Percentiles rank a stretch among this genome's conserved stretches.
Conservation (phyloP, 2,329 filamentous ascomycete species). For the Basipetospora chlamydospora region DNA sequence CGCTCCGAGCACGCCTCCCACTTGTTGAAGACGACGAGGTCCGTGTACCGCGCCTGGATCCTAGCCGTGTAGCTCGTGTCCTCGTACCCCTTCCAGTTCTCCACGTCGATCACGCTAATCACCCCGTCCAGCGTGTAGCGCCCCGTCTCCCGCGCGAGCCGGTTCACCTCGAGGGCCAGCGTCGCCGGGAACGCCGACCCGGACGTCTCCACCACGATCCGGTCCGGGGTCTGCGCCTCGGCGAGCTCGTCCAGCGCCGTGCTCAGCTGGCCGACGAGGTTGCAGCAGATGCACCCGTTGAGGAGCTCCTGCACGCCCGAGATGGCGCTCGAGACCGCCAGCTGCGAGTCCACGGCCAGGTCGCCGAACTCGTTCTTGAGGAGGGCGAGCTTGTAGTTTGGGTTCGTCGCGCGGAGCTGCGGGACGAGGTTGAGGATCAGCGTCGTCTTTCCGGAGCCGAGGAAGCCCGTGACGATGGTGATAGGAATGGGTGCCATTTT, state of each 20-base stretch:
- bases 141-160: conserved; percentile 53
- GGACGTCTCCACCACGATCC: conserved; percentile 87
- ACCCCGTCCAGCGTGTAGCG: conserved; percentile 72
- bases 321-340: conserved; percentile 70
- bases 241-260: conserved; percentile 66
- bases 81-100: conserved; percentile 90
- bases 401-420: conserved; percentile 62
- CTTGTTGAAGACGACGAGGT: conserved; percentile 85
- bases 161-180: conserved; percentile 78
- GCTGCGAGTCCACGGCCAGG: conserved; percentile 80
- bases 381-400: conserved; percentile 73
- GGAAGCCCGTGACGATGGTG: conserved; percentile 90
- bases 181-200: conserved; percentile 82
- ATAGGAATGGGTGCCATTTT: conserved; percentile 67
- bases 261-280: conserved; percentile 81
- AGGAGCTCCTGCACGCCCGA: conserved; percentile 84
- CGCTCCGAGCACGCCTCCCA: conserved; percentile 68
- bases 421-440: conserved; percentile 87
- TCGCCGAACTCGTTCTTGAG: conserved; percentile 98
- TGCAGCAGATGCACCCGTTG: conserved; percentile 98
- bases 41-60: conserved; percentile 78
- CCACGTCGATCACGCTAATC: conserved; percentile 78
- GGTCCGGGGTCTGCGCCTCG: conserved; percentile 45
- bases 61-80: conserved; percentile 81
- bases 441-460: conserved; percentile 92